Base-by-base conservation (phyloP, 768 basidiomycete genomes). In the Macrolepiota albuminosa region DNA sequence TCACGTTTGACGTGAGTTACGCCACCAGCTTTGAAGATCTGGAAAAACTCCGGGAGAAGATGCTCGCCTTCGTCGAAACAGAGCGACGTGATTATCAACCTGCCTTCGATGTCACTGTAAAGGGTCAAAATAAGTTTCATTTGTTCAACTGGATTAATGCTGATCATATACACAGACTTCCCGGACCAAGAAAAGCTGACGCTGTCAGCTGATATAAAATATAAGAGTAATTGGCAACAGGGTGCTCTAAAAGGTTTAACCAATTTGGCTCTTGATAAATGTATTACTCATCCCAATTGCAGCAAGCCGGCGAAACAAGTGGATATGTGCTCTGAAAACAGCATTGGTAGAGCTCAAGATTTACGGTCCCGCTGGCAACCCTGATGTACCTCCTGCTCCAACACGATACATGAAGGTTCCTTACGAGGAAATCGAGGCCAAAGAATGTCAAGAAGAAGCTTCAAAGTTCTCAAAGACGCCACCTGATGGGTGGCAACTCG, bases 291-390 rank as follows among this genome's bases (percentile, higher is more conserved):
- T n/a, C 10, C 9, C 40, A 47, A 55, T 52, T 43, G 33, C 67
- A 86, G 87, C 87, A 2, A 86, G 87, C 72, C 82, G 93, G 57
- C 83, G 91, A 39, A 95, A 95, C 77, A 95, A 93, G 73, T 95
- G 93, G 93, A 82, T 95, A 46, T 95, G 92, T 71, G 88, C 89
- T 16, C 78, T 97, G 57, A 95, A 95, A 73, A 69, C 81, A 48
- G 80, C 84, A 51, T 75, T 92, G 61, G 82, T 79, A 31, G 88
- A 92, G 61, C 72, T 86, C 53, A 78, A 84, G 63, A 87, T 97
- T 60, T 93, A 78, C 65, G 88, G 88, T 6, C 85, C 87, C 9
- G 70, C 63, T 36, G 84, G 88, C 26, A 69, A 87, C 69, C 87
- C 88, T 1, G 70, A 77, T 63, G 75, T 79, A 26, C 72, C 80